These are phyloP conservation scores for Pulicaria dysenterica DNA, from an alignment of 129 eudicot species.

Conservation along the genomic window DNA sequence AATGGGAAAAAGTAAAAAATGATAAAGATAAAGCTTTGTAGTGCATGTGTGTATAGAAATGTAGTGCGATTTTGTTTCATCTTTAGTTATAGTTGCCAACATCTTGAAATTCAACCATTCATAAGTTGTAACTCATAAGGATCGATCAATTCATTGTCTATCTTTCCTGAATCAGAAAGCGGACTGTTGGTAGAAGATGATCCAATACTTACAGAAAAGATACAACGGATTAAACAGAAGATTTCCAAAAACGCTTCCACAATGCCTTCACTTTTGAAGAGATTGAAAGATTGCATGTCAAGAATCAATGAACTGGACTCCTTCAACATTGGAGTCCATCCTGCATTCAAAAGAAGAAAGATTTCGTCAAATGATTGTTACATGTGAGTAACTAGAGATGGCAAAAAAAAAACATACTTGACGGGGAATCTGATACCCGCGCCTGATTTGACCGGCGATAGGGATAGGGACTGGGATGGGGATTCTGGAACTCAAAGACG, in stretches of 20 bases:
- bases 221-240: conserved; percentile 57
- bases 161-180: conserved; percentile 29
- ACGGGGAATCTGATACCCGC: too few relatives aligned
- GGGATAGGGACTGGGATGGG: too few relatives aligned
- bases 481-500: too few relatives aligned
- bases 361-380: conserved; percentile 29
- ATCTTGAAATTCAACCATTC: conserved; percentile 1
- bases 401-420: too few relatives aligned
- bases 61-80: too few relatives aligned
- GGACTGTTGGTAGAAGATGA: conserved; percentile 29
- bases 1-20: too few relatives aligned
- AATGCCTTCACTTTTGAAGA: conserved; percentile 57
- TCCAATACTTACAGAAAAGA: conserved; percentile 42
- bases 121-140: conserved; percentile 12
- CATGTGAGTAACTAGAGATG: conserved; percentile 9
- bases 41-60: too few relatives aligned
- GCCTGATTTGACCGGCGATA: too few relatives aligned
- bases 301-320: conserved; percentile 69
- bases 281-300: conserved; percentile 66
- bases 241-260: conserved; percentile 55
- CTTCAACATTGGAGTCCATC: conserved; percentile 53
- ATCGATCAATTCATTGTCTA: background rate
- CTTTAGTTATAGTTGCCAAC: background rate
- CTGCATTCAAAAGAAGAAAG: conserved; percentile 67
- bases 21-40: too few relatives aligned